phyloP scores from a whole-genome alignment of 371 early-diverging fungal species.

The Rhizopus microsporus region DNA sequence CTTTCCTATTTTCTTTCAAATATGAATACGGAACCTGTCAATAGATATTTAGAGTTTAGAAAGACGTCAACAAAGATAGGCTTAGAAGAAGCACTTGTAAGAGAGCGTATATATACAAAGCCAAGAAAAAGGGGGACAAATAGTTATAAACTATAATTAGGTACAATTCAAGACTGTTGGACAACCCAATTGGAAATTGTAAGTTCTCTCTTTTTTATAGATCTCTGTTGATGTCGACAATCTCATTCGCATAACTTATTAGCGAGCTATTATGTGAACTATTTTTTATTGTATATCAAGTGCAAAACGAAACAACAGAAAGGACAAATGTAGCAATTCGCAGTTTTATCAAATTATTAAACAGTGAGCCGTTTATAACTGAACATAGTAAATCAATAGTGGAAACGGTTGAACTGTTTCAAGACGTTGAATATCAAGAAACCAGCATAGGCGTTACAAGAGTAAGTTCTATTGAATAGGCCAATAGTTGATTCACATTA shows the following conservation, averaged over 20 bases:
- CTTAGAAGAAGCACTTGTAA: constrained; percentile 26
- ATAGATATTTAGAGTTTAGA: constrained; percentile 21
- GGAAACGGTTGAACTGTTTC: constrained; percentile 29
- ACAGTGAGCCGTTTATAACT: constrained; percentile 25
- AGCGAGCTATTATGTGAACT: constrained; percentile 22
- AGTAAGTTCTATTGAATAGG: not conserved
- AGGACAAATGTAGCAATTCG: constrained; percentile 24
- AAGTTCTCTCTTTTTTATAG: constrained; percentile 3
- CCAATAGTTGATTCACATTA: not conserved
- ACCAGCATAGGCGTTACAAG: not conserved
- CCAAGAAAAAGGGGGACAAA: not conserved
- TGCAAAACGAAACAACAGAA: constrained; percentile 20
- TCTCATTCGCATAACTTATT: not conserved
- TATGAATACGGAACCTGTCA: not conserved
- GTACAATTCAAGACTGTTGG: constrained; percentile 18
- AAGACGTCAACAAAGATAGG: constrained; percentile 21
- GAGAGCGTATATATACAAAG: not conserved
- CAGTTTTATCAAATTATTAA: constrained; percentile 14
- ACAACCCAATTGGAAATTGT: constrained; percentile 26
- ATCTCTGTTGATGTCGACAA: not conserved
- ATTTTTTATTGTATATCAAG: constrained; percentile 6
- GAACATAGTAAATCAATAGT: constrained; percentile 24
- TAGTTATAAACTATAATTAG: constrained; percentile 4
- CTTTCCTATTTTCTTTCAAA: not conserved
- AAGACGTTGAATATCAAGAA: constrained; percentile 28